These are phyloP conservation scores for Tolypocladium inflatum DNA, from an alignment of 2,329 filamentous ascomycete genomes.

Conservation along the genomic window DNA sequence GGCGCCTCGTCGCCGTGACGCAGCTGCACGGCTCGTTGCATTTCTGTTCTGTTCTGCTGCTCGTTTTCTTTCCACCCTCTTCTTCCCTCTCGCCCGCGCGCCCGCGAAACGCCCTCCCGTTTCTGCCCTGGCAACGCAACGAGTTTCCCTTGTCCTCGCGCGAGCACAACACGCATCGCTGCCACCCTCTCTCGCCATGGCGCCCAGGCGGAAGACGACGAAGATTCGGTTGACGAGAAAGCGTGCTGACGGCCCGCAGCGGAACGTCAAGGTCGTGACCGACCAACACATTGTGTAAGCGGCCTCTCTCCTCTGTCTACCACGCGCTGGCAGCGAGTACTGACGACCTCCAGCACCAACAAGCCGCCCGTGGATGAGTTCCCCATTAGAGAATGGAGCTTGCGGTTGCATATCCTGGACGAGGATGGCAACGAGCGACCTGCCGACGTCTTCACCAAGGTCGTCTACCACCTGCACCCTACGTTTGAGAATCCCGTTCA, in stretches of 20 bases:
- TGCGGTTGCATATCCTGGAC: conserved; percentile 76
- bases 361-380: conserved; percentile 79
- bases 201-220: background rate
- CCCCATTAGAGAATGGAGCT: conserved; percentile 87
- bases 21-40: background rate
- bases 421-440: conserved; percentile 77
- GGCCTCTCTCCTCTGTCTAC: conserved; percentile 17
- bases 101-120: background rate
- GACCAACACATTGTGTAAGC: conserved; percentile 77
- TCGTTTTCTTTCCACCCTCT: background rate
- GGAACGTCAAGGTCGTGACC: conserved; percentile 86
- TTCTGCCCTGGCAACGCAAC: background rate
- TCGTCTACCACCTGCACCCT: conserved; percentile 85
- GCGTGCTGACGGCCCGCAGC: conserved; percentile 45
- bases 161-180: background rate
- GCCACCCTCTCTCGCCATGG: background rate
- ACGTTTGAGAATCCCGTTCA: conserved; percentile 83
- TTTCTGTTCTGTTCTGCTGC: background rate
- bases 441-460: conserved; percentile 84
- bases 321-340: conserved; percentile 2
- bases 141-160: conserved; percentile 3
- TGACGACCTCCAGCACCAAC: conserved; percentile 39
- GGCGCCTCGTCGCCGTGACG: background rate
- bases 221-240: background rate
- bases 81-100: background rate